phyloP scores from a whole-genome alignment of 345 rosid species.

The Bruguiera gymnorhiza region DNA sequence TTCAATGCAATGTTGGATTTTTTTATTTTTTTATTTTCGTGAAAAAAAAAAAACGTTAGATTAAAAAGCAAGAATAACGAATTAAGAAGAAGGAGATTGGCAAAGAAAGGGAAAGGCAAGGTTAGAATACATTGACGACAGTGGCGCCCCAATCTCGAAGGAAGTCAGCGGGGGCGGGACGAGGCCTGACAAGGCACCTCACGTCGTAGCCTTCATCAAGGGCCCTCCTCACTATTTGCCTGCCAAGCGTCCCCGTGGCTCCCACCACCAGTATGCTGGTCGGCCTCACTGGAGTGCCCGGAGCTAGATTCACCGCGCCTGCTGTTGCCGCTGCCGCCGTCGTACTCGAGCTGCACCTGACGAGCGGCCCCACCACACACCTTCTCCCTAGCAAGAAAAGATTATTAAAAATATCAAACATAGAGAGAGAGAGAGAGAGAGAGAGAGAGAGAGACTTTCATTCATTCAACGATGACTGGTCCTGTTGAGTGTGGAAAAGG shows the following conservation, averaged over 20 bases:
- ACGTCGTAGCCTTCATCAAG: slow-evolving; percentile 93
- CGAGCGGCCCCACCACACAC: slow-evolving; percentile 15
- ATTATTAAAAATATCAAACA: neutral
- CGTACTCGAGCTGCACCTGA: slow-evolving; percentile 30
- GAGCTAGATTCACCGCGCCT: slow-evolving; percentile 57
- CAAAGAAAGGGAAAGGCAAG: neutral
- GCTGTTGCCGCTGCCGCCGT: slow-evolving; percentile 11
- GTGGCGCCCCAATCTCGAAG: slow-evolving; percentile 98
- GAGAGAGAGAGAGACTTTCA: too few relatives aligned
- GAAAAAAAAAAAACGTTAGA: neutral
- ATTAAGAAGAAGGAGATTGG: neutral
- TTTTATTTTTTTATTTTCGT: neutral
- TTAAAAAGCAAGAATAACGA: neutral
- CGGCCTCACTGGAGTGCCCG: slow-evolving; percentile 75
- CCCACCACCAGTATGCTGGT: slow-evolving; percentile 88
- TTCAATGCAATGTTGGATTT: neutral
- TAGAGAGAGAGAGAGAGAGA: neutral
- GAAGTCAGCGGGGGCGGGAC: slow-evolving; percentile 93
- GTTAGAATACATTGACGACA: slow-evolving; percentile 67
- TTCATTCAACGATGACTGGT: neutral
- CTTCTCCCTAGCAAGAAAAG: slow-evolving; percentile 22
- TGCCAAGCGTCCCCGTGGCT: slow-evolving; percentile 82
- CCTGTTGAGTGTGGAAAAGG: neutral
- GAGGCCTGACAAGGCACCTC: slow-evolving; percentile 84
- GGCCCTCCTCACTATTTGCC: slow-evolving; percentile 86